Base-by-base conservation (phyloP, 2,329 filamentous ascomycete genomes). In the Cercospora sp. region DNA sequence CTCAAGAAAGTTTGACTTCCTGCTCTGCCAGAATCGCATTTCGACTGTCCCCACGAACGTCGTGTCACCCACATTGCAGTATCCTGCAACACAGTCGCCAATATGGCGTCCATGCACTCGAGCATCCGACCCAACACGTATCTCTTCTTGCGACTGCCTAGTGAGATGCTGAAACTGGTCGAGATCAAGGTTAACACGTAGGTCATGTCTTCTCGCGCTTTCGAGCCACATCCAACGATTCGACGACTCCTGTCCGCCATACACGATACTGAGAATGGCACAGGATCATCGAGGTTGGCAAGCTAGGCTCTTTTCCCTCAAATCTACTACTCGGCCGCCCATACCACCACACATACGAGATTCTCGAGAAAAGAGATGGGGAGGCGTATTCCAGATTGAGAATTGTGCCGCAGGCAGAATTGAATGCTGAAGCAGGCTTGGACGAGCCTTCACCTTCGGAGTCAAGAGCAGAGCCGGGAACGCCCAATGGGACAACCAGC, bases 301-400 rank as follows among this genome's bases (percentile, higher is more conserved):
- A 97, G 87, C 97, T 95, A 78, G 95, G 95, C 71, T 88, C 89
- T 1, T 97, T 99, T 77, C 90, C 92, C 16, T 89, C 92, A 63
- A 97, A 98, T 77, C 87, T 95, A 33, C 88, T 99, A 57, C 87
- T 99, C 70, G 91, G 93, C n/a, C 90, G 95, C 7, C 95, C 95
- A 0, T 97, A 92, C 78, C 88, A 97, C 82, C 84, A 96, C 68
- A 98, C 94, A 0, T 99, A 93, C 81, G 94, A 98, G 79, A 85
- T 98, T 2, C 86, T 91, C 71, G 93, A 97, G 74, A 88, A 87
- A 75, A 80, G 84, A 28, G 85, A 89, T 4, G 86, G 86, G 69
- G 88, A 91, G 72, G 83, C 83, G 70, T 91, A 89, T 72, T 87
- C 88, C 58, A 85, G 88, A 13, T 82, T 98, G 64, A 91, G 93